Percentiles rank a stretch among this genome's conserved stretches.
phyloP scores from a whole-genome alignment of 768 basidiomycete species.

The Chalciporus piperatus region DNA sequence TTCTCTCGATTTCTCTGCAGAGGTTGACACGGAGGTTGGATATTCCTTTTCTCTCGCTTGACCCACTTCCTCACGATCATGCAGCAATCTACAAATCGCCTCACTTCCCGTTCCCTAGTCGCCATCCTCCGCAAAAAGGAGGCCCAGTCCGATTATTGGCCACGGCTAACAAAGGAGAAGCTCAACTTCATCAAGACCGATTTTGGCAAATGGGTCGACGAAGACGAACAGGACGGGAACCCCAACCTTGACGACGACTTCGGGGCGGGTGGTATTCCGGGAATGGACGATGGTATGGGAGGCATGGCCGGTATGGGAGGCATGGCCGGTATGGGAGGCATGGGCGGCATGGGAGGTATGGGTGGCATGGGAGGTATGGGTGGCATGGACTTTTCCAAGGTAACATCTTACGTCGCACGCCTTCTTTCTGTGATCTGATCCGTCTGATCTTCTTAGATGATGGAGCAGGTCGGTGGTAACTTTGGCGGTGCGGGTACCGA shows the following conservation, averaged over 20 bases:
- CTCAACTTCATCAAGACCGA: constrained; percentile 89
- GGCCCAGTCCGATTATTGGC: constrained; percentile 79
- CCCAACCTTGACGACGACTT: constrained; percentile 38
- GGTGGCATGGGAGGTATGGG: constrained; percentile 25
- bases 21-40: constrained; percentile 71
- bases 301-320: constrained; percentile 44
- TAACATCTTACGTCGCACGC: constrained; percentile 22
- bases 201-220: constrained; percentile 94
- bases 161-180: constrained; percentile 88
- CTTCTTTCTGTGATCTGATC: constrained; percentile 5
- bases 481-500: constrained; percentile 12
- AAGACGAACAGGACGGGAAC: constrained; percentile 88
- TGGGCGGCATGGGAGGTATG: constrained; percentile 46
- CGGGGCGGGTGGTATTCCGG: constrained; percentile 34
- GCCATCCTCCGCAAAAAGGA: constrained; percentile 82
- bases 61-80: constrained; percentile 1
- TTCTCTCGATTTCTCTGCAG: constrained; percentile 69
- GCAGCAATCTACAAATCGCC: constrained; percentile 45
- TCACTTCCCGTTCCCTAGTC: constrained; percentile 61
- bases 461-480: constrained; percentile 33
- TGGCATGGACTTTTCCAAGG: constrained; percentile 67
- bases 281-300: constrained; percentile 48
- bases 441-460: constrained; percentile 33
- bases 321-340: constrained; percentile 43
- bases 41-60: background rate